A percentile compares a stretch with the other conserved stretches of the same genome.
phyloP scores from a whole-genome alignment of 805 yeast species.

The Blastobotrys parvus region DNA sequence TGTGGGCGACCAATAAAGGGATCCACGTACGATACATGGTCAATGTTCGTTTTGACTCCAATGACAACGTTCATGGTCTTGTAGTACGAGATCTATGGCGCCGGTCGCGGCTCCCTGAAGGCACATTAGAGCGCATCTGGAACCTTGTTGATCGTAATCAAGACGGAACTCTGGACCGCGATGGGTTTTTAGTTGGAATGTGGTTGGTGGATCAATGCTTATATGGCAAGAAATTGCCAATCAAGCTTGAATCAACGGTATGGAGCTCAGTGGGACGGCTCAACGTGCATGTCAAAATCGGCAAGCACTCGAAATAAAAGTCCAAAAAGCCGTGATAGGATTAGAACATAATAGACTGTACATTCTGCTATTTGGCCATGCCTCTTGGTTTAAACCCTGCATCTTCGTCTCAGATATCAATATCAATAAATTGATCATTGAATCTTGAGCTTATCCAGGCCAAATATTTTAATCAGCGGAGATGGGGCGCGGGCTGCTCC shows the following conservation, averaged over 20 bases:
- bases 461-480: too few relatives aligned
- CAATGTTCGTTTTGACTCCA: slow-evolving; percentile 18
- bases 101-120: slow-evolving; percentile 63
- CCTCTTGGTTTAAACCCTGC: too few relatives aligned
- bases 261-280: slow-evolving; percentile 67
- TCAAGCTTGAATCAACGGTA: slow-evolving; percentile 51
- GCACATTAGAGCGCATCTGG: slow-evolving; percentile 56
- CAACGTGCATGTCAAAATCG: slow-evolving; percentile 30
- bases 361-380: too few relatives aligned
- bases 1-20: slow-evolving; percentile 88
- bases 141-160: slow-evolving; percentile 44
- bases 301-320: too few relatives aligned
- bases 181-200: slow-evolving; percentile 90
- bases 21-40: slow-evolving; percentile 23
- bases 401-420: too few relatives aligned
- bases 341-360: too few relatives aligned
- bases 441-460: too few relatives aligned
- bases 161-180: slow-evolving; percentile 71
- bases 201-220: slow-evolving; percentile 96
- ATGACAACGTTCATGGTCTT: slow-evolving; percentile 39
- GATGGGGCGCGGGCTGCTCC: too few relatives aligned
- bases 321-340: too few relatives aligned
- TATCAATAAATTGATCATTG: too few relatives aligned
- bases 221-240: slow-evolving; percentile 86
- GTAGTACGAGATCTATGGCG: slow-evolving; percentile 77